Percentiles rank a stretch among this genome's conserved stretches.
Conservation (phyloP, 495 filamentous ascomycete species). For the Tuber melanosporum region DNA sequence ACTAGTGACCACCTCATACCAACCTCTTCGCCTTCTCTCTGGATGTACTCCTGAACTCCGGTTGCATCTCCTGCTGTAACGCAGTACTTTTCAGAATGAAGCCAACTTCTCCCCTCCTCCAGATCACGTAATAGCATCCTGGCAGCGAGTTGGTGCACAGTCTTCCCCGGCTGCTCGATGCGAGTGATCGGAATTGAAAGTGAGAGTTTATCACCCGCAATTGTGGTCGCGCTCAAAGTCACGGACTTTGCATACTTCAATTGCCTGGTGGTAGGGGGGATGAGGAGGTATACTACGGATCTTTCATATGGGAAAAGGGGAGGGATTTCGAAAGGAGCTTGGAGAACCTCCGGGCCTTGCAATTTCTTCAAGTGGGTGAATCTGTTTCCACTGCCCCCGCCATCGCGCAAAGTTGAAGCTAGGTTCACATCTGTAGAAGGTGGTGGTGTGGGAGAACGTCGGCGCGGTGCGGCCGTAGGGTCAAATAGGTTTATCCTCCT, state of each 20-base stretch:
- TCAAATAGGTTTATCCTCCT: conserved; percentile 15
- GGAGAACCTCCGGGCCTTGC: conserved; percentile 51
- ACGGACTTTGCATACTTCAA: conserved; percentile 52
- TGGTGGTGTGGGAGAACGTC: conserved; percentile 49
- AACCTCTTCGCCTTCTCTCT: conserved; percentile 58
- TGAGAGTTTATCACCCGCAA: conserved; percentile 50
- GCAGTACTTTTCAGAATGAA: conserved; percentile 40
- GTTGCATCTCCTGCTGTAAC: conserved; percentile 44
- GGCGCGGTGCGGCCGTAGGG: conserved; percentile 27
- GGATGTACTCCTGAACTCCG: conserved; percentile 52
- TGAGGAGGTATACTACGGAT: conserved; percentile 56
- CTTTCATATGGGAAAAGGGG: conserved; percentile 58
- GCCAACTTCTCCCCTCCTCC: conserved; percentile 62
- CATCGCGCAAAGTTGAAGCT: conserved; percentile 43
- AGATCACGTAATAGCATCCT: conserved; percentile 60
- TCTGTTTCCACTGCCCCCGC: conserved; percentile 38
- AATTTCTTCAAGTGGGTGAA: conserved; percentile 51
- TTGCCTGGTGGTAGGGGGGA: conserved; percentile 45
- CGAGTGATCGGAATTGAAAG: conserved; percentile 56
- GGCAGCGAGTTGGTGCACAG: conserved; percentile 64
- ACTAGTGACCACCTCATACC: conserved; percentile 59
- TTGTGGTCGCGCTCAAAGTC: conserved; percentile 51
- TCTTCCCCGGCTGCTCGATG: conserved; percentile 48
- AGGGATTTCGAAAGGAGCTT: conserved; percentile 57
- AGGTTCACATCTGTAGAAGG: conserved; percentile 40